Evolutionary conservation across 352 stramenopile species (phyloP).

Genomic region (Phytophthora tubulina): DNA sequence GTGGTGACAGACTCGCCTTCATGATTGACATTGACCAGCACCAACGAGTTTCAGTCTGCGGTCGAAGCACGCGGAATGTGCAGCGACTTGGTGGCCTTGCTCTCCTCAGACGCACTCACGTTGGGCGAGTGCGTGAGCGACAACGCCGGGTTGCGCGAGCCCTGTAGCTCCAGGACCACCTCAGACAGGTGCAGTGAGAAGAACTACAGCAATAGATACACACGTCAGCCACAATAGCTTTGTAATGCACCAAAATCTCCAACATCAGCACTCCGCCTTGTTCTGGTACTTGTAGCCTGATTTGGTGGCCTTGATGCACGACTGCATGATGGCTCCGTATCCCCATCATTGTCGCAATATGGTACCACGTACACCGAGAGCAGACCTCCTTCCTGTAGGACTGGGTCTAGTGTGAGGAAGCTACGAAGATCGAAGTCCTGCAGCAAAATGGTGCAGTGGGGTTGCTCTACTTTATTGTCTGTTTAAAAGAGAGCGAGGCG

Average conservation of each 20-base stretch:
- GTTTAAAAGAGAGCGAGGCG: too few relatives aligned
- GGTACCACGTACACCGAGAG: too few relatives aligned
- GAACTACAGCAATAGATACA: constrained; percentile 62
- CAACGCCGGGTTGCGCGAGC: constrained; percentile 68
- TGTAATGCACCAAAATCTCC: not conserved
- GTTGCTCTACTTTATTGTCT: too few relatives aligned
- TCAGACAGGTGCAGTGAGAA: constrained; percentile 84
- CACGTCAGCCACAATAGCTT: constrained; percentile 10
- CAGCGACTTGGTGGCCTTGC: constrained; percentile 63
- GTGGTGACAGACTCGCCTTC: constrained; percentile 61
- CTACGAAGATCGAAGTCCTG: too few relatives aligned
- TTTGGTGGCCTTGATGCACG: constrained; percentile 77
- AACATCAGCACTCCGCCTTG: constrained; percentile 62
- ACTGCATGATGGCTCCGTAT: constrained; percentile 86
- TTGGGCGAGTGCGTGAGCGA: constrained; percentile 83
- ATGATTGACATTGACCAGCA: constrained; percentile 66
- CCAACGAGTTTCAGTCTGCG: constrained; percentile 57
- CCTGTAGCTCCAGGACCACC: constrained; percentile 83
- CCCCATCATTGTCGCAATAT: too few relatives aligned
- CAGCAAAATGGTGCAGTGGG: too few relatives aligned
- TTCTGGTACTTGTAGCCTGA: constrained; percentile 84
- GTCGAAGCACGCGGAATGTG: constrained; percentile 55
- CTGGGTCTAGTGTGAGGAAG: too few relatives aligned
- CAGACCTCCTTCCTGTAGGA: too few relatives aligned
- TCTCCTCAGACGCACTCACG: constrained; percentile 69